Base-by-base conservation (phyloP, 306 rosid species). In the Parietaria judaica region DNA sequence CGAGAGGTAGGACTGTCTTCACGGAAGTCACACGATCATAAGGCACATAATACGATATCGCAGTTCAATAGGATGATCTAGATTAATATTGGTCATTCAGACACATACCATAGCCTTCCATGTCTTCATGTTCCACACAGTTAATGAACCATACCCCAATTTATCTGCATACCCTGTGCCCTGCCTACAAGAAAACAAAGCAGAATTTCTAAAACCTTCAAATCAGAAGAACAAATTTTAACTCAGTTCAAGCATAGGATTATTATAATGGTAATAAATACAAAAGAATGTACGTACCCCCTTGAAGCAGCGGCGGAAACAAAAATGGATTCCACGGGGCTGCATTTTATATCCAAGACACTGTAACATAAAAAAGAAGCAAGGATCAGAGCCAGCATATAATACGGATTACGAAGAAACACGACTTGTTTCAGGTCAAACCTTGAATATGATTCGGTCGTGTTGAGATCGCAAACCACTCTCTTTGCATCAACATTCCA, bases 1-100 rank as follows among this genome's bases (percentile, higher is more conserved):
- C 98, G 70, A 91, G 92, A 70, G 95, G 98, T 83, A 91, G 96
- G 81, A 84, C 95, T 83, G 95, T 78, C 98, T 91, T 91, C 86
- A 87, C 45, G 80, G 68, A 74, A 80, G 62, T 70, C 76, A 83
- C 73, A 78, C 65, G 74, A 72, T 77, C 74, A 75, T 81, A 80
- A 65, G 73, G 73, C 69, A 68, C 50, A 57, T 48, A 44, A 68
- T 52, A 56, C 54, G 51, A 61, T 23, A 69, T 70, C 52, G 36
- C 31, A 56, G 62, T 46, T 55, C 9, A 46, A 44, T 38, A 23
- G 56, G 60, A 51, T 10, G 45, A 12, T 66, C 11, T 43, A 36
- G 46, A 36, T 64, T 60, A 23, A 23, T 23, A 56, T 55, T 52
- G 69, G 69, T 70, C 60, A 78, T 60, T 61, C 60, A 74, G 74